These are phyloP conservation scores for Pleurotus eryngii DNA, from an alignment of 768 basidiomycete species.

Conservation along the genomic window DNA sequence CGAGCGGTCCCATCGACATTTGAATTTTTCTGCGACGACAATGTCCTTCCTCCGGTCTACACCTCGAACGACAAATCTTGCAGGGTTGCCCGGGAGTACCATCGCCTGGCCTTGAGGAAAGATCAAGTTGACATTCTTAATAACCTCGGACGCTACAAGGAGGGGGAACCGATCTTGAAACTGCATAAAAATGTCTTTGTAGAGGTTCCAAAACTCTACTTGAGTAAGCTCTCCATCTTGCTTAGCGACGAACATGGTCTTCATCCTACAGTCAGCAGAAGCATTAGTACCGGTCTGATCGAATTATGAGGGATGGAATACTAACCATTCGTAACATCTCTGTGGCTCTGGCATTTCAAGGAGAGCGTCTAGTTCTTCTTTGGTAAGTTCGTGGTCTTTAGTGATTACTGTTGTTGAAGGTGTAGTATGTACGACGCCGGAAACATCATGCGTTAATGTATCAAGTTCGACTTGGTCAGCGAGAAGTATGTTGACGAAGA, in stretches of 20 bases:
- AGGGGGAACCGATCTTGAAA: conserved; percentile 54
- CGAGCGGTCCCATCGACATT: conserved; percentile 74
- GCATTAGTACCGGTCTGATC: too few relatives aligned
- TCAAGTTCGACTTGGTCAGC: conserved; percentile 72
- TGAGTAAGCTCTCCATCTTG: conserved; percentile 83
- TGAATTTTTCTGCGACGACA: conserved; percentile 57
- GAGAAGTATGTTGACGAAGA: conserved; percentile 66
- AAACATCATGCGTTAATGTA: conserved; percentile 54
- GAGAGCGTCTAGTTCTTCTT: conserved; percentile 64
- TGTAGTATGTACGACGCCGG: conserved; percentile 54
- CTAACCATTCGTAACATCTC: conserved; percentile 80
- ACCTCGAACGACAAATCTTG: conserved; percentile 85
- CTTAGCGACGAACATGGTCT: conserved; percentile 76
- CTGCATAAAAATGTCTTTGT: conserved; percentile 77
- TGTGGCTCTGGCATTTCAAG: conserved; percentile 66
- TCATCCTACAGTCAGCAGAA: conserved; percentile 64
- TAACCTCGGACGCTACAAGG: conserved; percentile 87
- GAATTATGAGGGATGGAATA: too few relatives aligned
- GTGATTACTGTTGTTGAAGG: conserved; percentile 46
- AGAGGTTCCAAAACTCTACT: conserved; percentile 93
- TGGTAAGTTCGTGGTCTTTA: conserved; percentile 63
- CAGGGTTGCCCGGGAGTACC: conserved; percentile 70
- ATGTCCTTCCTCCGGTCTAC: conserved; percentile 67
- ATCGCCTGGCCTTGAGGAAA: conserved; percentile 87
- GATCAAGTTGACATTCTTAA: conserved; percentile 85